These are phyloP conservation scores for Hypoxylon sp. DNA, from an alignment of 2,329 filamentous ascomycete genomes.

Conservation along the genomic window DNA sequence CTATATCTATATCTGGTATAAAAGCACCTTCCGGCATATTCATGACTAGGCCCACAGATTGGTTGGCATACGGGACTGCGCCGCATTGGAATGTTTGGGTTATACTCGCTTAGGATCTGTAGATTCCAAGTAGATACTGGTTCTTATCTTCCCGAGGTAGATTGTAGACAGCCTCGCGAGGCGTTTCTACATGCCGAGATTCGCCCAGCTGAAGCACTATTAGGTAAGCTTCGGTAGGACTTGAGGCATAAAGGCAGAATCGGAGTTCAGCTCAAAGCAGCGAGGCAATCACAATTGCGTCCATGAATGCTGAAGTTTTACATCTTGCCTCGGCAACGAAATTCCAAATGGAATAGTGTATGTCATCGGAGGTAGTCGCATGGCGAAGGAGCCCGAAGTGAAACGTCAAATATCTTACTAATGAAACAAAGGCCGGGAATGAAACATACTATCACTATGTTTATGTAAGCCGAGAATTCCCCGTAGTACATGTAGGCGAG, in stretches of 20 bases:
- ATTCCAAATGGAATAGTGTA: conserved; percentile 2
- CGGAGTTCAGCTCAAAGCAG: conserved; percentile 1
- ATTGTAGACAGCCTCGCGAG: conserved; percentile 26
- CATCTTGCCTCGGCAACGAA: conserved; percentile 1
- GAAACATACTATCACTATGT: conserved; percentile 8
- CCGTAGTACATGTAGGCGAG: neutral
- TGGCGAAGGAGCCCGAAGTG: neutral
- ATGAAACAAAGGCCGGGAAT: conserved; percentile 5
- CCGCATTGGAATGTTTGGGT: conserved; percentile 1
- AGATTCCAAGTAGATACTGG: neutral
- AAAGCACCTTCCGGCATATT: conserved; percentile 5
- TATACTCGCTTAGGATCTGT: conserved; percentile 2
- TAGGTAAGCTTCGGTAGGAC: conserved; percentile 7
- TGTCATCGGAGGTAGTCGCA: conserved; percentile 4
- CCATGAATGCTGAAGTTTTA: neutral
- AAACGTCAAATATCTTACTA: conserved; percentile 6
- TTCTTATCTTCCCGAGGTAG: conserved; percentile 4
- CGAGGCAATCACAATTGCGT: neutral
- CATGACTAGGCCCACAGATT: conserved; percentile 2
- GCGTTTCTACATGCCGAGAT: conserved; percentile 14
- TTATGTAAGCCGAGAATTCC: neutral
- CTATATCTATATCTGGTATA: neutral
- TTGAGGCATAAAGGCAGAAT: conserved; percentile 15
- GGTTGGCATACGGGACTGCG: conserved; percentile 14
- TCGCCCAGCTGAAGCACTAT: conserved; percentile 15